These are phyloP conservation scores for Lenwebbia sp. DNA, from an alignment of 345 rosid species.

Conservation along the genomic window DNA sequence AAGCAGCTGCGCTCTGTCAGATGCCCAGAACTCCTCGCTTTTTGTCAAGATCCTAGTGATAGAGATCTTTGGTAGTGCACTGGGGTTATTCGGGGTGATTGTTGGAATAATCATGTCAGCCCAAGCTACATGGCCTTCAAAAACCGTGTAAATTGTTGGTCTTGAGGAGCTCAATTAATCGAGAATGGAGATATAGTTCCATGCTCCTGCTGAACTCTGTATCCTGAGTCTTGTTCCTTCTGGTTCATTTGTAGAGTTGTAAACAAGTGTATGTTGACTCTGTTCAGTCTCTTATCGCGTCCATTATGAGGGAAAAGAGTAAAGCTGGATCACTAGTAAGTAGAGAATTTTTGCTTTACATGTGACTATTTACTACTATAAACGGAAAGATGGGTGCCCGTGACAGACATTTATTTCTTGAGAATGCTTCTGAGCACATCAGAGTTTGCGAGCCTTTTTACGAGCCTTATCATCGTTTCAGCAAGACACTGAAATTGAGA, in stretches of 20 bases:
- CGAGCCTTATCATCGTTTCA: background rate
- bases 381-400: background rate
- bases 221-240: background rate
- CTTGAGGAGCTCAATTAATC: background rate
- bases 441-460: background rate
- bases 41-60: conserved; percentile 98
- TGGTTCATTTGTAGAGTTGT: conserved; percentile 1
- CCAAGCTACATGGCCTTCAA: conserved; percentile 96
- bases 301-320: background rate
- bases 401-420: background rate
- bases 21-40: conserved; percentile 93
- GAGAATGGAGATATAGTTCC: background rate
- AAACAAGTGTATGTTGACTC: background rate
- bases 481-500: background rate
- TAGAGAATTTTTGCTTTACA: background rate
- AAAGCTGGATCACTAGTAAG: background rate
- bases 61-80: conserved; percentile 97
- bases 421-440: background rate
- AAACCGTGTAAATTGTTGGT: conserved; percentile 14
- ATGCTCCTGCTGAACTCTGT: background rate
- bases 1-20: conserved; percentile 96
- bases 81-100: conserved; percentile 96
- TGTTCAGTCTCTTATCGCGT: background rate
- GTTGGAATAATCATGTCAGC: conserved; percentile 99
- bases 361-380: background rate